phyloP scores from a whole-genome alignment of 345 rosid species.

The Melaleuca alternifolia region DNA sequence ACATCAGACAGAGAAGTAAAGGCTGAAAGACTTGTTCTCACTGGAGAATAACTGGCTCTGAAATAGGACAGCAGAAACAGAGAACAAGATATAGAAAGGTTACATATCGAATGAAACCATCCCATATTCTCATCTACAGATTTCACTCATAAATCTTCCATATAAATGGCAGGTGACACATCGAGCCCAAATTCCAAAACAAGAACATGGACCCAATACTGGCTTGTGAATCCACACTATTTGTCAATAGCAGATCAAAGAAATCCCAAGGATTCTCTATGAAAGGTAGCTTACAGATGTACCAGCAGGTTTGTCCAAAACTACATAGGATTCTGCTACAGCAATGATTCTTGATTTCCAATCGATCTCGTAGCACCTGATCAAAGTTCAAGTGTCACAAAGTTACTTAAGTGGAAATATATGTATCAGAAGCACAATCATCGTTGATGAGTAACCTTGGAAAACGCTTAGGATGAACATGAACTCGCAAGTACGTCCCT shows the following conservation, averaged over 20 bases:
- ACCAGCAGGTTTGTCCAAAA: slow-evolving; percentile 93
- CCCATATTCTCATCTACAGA: background rate
- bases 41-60: background rate
- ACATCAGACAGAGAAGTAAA: background rate
- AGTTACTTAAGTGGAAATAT: background rate
- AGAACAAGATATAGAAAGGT: background rate
- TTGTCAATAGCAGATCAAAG: background rate
- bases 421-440: background rate
- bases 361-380: slow-evolving; percentile 85
- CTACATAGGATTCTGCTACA: slow-evolving; percentile 62
- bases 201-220: background rate
- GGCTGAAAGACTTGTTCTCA: background rate
- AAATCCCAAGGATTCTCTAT: background rate
- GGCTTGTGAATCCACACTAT: background rate
- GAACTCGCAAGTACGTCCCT: slow-evolving; percentile 81
- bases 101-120: background rate
- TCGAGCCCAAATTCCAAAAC: background rate
- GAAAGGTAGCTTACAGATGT: slow-evolving; percentile 54
- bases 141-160: background rate
- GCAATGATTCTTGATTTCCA: slow-evolving; percentile 79
- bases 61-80: background rate
- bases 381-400: background rate
- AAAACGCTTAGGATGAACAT: slow-evolving; percentile 89
- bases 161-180: background rate
- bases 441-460: slow-evolving; percentile 42